Conservation (phyloP, 805 yeast genomes). For the Candida tammaniensis region DNA sequence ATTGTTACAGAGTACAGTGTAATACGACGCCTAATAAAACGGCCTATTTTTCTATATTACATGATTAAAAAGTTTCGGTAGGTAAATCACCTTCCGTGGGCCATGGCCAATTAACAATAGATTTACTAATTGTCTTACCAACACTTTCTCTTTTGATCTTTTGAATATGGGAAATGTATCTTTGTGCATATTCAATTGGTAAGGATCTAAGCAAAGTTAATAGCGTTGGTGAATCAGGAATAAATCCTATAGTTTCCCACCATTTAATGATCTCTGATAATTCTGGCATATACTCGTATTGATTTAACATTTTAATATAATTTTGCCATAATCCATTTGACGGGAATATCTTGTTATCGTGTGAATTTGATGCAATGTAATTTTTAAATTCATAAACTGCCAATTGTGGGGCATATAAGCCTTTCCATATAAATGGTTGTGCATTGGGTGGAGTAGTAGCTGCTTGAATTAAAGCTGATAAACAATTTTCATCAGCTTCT, state of each 20-base stretch:
- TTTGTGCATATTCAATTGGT: conserved; percentile 34
- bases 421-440: conserved; percentile 18
- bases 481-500: conserved; percentile 28
- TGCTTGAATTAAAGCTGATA: conserved; percentile 48
- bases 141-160: neutral
- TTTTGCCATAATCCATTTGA: conserved; percentile 45
- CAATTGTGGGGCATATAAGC: conserved; percentile 52
- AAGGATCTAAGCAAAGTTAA: conserved; percentile 35
- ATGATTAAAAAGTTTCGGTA: no score
- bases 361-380: conserved; percentile 22
- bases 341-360: conserved; percentile 36
- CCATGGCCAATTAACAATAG: conserved; percentile 30
- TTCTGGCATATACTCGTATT: conserved; percentile 47
- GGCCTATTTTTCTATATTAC: no score
- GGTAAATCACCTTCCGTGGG: no score
- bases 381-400: conserved; percentile 58
- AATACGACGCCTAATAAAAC: no score
- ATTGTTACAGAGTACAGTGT: no score
- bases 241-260: conserved; percentile 49
- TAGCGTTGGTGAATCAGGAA: conserved; percentile 41
- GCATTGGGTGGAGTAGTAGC: conserved; percentile 25
- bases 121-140: conserved; percentile 3
- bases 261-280: conserved; percentile 49
- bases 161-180: conserved; percentile 39
- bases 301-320: conserved; percentile 51